Base-by-base conservation (phyloP, 2,329 filamentous ascomycete genomes). In the Diaporthe sp. region DNA sequence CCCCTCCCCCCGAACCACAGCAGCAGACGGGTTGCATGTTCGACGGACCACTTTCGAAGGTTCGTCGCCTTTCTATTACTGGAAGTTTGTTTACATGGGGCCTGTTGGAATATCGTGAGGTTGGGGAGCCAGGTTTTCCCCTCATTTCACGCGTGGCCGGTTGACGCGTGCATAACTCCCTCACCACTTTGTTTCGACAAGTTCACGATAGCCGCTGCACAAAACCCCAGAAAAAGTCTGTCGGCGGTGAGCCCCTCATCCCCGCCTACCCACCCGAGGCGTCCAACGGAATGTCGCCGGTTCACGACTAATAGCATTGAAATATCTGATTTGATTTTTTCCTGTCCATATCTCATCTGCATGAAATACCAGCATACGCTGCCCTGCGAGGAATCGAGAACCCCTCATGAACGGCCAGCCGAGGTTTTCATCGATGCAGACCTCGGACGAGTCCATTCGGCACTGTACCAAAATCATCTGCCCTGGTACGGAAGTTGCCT, bases 61-160 rank as follows among this genome's bases (percentile, higher is more conserved):
- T 25, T 68, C 42, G 31, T 68, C 39, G 28, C 37, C 37, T 47
- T 57, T 63, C 74, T 47, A 39, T 67, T 51, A 49, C 39, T n/a
- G 72, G 74, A 37, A 51, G 57, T 73, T 42, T 75, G 74, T 75
- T 75, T 73, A 75, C 74, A 51, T 57, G 65, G 65, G 65, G 47
- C 60, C 13, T n/a, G 8, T 53, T 31, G 57, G 65, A 70, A 74
- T 74, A 74, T 65, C 51, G 55, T 72, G 75, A 71, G 75, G 75
- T 67, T 76, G 75, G 75, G 71, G 39, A 70, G 47, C 22, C 34
- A 7, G 49, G 34, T 31, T 28, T 49, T 28, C 60, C 63, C 60
- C 39, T 58, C 28, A 61, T 20, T 9, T 44, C 58, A n/a, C 49
- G 53, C 49, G 72, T 57, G 42, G 60, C 22, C n/a, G 37, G 25